Conservation (phyloP, 108 stramenopile genomes). For the Discostella pseudostelligera region DNA sequence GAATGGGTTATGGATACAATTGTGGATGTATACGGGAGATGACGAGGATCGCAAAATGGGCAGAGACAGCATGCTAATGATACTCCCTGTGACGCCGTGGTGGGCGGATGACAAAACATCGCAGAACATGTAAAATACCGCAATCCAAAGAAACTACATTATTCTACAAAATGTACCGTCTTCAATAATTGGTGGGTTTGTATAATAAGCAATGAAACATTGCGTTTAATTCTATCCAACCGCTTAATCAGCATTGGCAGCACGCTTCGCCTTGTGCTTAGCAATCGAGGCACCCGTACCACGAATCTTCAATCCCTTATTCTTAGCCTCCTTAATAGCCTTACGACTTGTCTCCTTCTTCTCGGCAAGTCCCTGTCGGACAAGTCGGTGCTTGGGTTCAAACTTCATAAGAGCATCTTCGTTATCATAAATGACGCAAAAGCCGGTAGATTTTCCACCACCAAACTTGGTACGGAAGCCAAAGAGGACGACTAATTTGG, state of each 20-base stretch:
- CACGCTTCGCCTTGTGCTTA: slow-evolving; percentile 99
- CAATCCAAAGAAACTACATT: neutral
- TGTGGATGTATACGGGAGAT: slow-evolving; percentile 19
- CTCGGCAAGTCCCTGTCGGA: slow-evolving; percentile 82
- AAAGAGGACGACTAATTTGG: slow-evolving; percentile 85
- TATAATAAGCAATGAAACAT: slow-evolving; percentile 11
- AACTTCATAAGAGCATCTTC: slow-evolving; percentile 94
- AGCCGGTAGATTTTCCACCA: slow-evolving; percentile 97
- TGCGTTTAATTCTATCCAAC: slow-evolving; percentile 14
- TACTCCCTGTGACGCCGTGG: no score
- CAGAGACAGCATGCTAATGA: neutral
- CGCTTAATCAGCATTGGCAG: slow-evolving; percentile 79
- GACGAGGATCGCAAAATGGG: neutral
- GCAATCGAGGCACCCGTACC: slow-evolving; percentile 97
- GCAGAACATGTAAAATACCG: neutral
- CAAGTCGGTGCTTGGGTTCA: slow-evolving; percentile 95
- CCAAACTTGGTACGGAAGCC: slow-evolving; percentile 98
- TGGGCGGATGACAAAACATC: no score
- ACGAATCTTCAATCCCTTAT: slow-evolving; percentile 96
- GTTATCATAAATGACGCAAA: slow-evolving; percentile 97
- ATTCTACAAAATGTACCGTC: slow-evolving; percentile 35
- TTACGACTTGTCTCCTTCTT: slow-evolving; percentile 93
- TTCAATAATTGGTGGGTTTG: slow-evolving; percentile 43
- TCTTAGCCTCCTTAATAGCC: slow-evolving; percentile 99
- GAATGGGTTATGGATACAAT: slow-evolving; percentile 26